Base-by-base conservation (phyloP, 2,329 filamentous ascomycete species). In the Ceratocystis diversiconidia region DNA sequence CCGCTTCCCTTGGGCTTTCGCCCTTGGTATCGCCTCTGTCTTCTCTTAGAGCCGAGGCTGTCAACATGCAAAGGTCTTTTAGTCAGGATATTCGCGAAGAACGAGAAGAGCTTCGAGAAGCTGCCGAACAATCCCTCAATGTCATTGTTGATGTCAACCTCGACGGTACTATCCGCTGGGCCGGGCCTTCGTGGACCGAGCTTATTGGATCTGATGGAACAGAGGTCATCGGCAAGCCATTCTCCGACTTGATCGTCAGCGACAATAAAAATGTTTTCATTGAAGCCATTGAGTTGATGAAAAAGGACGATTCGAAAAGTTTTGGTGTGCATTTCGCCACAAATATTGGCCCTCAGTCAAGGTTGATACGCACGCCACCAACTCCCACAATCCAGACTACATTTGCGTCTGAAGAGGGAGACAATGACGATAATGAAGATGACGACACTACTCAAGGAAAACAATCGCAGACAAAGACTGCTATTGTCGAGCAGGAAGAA, bases 111-210 rank as follows among this genome's bases (percentile, higher is more conserved):
- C 82, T 99, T 70, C 91, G 92, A 73, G 90, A 96, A 78, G 94
- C 92, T 50, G 94, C 92, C 62, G 92, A 97, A 76, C 90, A 96
- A 78, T 96, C 92, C 25, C 81, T 96, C 73, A 99, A 97, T 75
- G 89, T 95, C 69, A 96, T 99, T 74, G 82, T 99, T 73, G 92
- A 99, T 77, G 81, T 99, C 69, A 90, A 91, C 72, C 82, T 97
- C 65, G 89, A 96, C 73, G 90, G 90, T 69, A 88, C 85, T 68
- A 88, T 99, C 72, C 88, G 91, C 76, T 99, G 94, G 90, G 92
- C 95, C 71, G 97, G 92, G 74, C 90, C 92, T 12, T 96, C 92
- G 17, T 99, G 94, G 94, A 84, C 85, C 68, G 91, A 97, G 71
- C 88, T 99, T 62, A 87, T 97, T 68, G 94, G 94, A 67, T 92